Percentiles rank a stretch among this genome's conserved stretches.
Conservation (phyloP, 768 basidiomycete species). For the Phlebiopsis flavidoalba region DNA sequence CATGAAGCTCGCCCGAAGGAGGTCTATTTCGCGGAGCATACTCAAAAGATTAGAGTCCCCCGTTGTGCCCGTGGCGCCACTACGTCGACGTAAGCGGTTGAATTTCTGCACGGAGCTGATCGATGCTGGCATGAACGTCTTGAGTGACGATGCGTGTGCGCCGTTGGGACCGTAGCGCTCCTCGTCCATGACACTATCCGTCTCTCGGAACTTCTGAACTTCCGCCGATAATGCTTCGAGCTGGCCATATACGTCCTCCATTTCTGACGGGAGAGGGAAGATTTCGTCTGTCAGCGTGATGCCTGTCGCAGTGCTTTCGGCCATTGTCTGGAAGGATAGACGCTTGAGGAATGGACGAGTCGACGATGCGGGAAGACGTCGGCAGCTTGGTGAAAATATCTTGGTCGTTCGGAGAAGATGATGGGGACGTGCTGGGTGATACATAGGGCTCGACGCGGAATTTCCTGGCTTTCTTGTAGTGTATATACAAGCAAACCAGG, state of each 20-base stretch:
- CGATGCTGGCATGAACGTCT: background rate
- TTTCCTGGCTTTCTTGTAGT: background rate
- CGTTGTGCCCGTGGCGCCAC: background rate
- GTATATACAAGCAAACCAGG: background rate
- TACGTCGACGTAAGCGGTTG: slow-evolving; percentile 1
- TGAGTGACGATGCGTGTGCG: too few relatives aligned
- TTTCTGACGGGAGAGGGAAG: slow-evolving; percentile 1
- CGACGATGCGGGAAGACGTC: background rate
- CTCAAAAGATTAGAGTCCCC: background rate
- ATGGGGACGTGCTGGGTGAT: background rate
- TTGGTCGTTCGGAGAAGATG: background rate
- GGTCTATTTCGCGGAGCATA: slow-evolving; percentile 3
- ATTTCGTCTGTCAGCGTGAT: background rate
- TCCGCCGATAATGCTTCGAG: slow-evolving; percentile 1
- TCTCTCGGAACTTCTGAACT: background rate
- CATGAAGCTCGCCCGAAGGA: slow-evolving; percentile 7
- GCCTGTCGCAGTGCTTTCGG: background rate
- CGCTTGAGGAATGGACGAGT: background rate
- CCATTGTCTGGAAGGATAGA: slow-evolving; percentile 1
- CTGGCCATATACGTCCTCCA: slow-evolving; percentile 5
- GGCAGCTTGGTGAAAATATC: background rate
- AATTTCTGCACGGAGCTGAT: background rate
- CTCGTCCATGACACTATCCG: background rate
- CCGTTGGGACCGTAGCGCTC: background rate
- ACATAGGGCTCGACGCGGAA: background rate